Evolutionary conservation across 176 grass and related monocot genomes (phyloP), one percentile per base, ranked within the genome.

Genomic region (Bonia amplexicaulis): DNA sequence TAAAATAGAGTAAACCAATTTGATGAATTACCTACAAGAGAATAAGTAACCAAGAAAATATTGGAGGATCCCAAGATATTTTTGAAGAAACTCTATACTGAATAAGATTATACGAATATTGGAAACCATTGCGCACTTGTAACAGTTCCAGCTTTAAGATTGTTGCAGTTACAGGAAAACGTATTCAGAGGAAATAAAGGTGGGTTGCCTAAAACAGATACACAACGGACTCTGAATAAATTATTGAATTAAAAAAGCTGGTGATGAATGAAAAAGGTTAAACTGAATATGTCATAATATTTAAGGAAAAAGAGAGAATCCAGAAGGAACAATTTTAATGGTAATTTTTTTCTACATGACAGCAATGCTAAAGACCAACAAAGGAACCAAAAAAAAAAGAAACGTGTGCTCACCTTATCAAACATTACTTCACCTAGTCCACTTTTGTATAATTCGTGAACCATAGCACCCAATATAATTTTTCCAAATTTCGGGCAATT

Each of bases 401-500:
- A 79, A 61, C 17, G 20, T 49, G 40, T 31, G 26, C 64, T 76
- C 71, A 99, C 96, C 91, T 94, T 99, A 86, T 99, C 93, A 82
- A 99, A 96, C 25, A 85, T 81, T 66, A 95, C 85, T 83, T 99
- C 96, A 89, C 90, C 86, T 82, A 95, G 83, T 80, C 93, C 96
- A 84, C 89, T 94, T 90, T 80, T 94, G 58, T 99, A 87, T 12
- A 99, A 85, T 87, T 99, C 93, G 23, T 96, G 88, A 80, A 99
- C 96, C 86, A 99, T 94, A 62, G 96, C 93, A 79, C 86, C 90
- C 86, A 99, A 94, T 41, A 99, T 87, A 79, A 99, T 84, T 87
- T 99, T 99, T 31, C 90, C 88, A 49, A 96, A 85, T 80, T 89
- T 96, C 52, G 96, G 90, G 77, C 91, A 96, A 78, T 87, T 96